Base-by-base conservation (phyloP, 306 rosid genomes). In the Rubus parviflorus region DNA sequence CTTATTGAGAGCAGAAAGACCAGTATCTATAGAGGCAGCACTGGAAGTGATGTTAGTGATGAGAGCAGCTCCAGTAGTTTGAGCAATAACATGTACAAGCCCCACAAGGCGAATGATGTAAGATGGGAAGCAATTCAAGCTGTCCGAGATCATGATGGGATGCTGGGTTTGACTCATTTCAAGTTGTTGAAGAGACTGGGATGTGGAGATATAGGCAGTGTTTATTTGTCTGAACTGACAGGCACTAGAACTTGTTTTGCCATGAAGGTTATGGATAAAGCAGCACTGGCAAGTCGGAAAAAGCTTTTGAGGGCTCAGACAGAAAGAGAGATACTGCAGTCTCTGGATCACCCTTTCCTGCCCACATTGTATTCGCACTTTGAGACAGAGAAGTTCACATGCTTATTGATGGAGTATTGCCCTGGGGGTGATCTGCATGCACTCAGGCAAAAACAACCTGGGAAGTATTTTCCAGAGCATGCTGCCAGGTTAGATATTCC, bases 121-220 rank as follows among this genome's bases (percentile, higher is more conserved):
- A 89, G 98, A 88, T 95, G 97, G 98, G 98, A 92, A 83, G 95
- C 98, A 30, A 86, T 95, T 77, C 96, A 89, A 85, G 92, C 91
- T 7, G 85, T 88, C 48, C 90, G 98, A 75, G 71, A 77, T 58
- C 91, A 85, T 68, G 88, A 89, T 47, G 92, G 97, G 82, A 70
- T 74, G 71, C 72, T 95, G 80, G 97, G 91, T 57, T 77, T 88
- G 91, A 86, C 84, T 70, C 92, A 95, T 80, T 95, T 95, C 88
- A 89, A 88, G 85, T 73, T 90, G 78, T 75, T 89, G 85, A 89
- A 84, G 84, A 85, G 83, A 85, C 86, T 92, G 81, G 98, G 98
- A 77, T 82, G 95, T 82, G 98, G 97, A 83, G 98, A 95, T 78
- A 92, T 92, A 75, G 98, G 98, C 43, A 87, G 91, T 67, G 98